Conservation (phyloP, 306 rosid genomes). For the Canavalia ensiformis region DNA sequence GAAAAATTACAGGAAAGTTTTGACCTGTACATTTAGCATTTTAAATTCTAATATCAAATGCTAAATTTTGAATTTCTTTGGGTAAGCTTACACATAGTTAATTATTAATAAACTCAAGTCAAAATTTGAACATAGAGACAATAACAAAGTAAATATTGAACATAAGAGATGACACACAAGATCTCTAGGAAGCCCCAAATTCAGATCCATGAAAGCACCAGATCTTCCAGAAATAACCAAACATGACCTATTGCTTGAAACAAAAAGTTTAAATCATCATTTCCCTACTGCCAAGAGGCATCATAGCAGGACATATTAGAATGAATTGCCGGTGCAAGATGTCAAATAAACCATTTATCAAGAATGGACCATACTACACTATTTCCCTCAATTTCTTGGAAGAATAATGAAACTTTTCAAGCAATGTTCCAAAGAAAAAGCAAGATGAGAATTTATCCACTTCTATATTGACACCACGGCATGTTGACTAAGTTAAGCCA, state of each 20-base stretch:
- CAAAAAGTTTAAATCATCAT: background rate
- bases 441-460: background rate
- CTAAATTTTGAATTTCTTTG: no score
- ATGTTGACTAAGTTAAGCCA: background rate
- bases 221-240: slow-evolving; percentile 7
- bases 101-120: background rate
- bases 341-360: background rate
- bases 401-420: background rate
- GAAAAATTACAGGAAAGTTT: slow-evolving; percentile 14
- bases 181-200: background rate
- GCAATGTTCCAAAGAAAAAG: background rate
- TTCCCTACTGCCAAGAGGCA: background rate
- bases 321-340: background rate
- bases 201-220: slow-evolving; percentile 14
- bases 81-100: background rate
- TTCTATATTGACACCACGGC: background rate
- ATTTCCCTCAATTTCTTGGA: background rate
- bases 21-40: background rate
- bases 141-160: background rate
- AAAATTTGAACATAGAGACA: background rate
- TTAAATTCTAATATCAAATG: background rate
- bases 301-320: slow-evolving; percentile 14
- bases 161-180: background rate
- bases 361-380: background rate
- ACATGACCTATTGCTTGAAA: background rate